Conservation (phyloP, 805 yeast species). For the Tetrapisispora fleetii region DNA sequence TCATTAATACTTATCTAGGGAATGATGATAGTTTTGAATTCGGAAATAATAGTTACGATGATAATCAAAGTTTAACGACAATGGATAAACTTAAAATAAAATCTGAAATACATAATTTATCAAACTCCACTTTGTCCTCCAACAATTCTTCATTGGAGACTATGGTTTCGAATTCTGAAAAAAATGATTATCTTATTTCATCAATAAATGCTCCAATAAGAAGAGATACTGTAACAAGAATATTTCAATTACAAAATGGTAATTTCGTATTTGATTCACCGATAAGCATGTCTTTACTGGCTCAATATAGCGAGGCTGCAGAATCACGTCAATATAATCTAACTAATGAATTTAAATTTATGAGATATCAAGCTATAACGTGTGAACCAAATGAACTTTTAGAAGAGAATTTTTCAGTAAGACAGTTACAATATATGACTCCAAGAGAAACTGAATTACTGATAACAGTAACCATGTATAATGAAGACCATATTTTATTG, state of each 20-base stretch:
- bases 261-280: conserved; percentile 85
- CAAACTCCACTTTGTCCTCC: background rate
- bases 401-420: conserved; percentile 55
- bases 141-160: background rate
- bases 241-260: conserved; percentile 41
- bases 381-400: conserved; percentile 75
- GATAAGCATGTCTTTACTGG: conserved; percentile 56
- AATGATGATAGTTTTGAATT: background rate
- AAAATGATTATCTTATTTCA: background rate
- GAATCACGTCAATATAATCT: conserved; percentile 31
- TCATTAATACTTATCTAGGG: conserved; percentile 3
- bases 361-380: conserved; percentile 92
- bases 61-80: background rate
- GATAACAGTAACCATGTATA: conserved; percentile 82
- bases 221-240: conserved; percentile 11
- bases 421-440: conserved; percentile 69
- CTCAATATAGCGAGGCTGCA: conserved; percentile 36
- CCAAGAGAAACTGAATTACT: conserved; percentile 79
- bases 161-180: background rate
- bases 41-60: background rate
- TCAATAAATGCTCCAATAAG: background rate
- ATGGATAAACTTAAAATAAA: background rate
- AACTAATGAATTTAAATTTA: conserved; percentile 55
- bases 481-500: conserved; percentile 72
- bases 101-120: background rate